Base-by-base conservation (phyloP, 441 rosid species). In the Aquilaria agallochum region DNA sequence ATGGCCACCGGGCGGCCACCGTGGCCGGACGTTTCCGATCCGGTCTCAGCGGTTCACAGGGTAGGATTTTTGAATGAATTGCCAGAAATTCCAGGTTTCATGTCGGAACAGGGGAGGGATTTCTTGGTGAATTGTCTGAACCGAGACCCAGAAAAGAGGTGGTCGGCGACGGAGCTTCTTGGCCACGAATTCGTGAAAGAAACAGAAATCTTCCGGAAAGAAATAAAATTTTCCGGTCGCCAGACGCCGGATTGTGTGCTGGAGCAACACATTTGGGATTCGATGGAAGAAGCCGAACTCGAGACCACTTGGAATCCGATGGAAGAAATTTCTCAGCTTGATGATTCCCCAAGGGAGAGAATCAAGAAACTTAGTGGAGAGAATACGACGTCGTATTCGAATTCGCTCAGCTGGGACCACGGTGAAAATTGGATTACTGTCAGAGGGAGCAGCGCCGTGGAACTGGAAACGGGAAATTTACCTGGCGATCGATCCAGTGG, bases 401-500 rank as follows among this genome's bases (percentile, higher is more conserved):
- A 51, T 57, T 55, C 65, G 62, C 58, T 66, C 40, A 70, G 27
- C 49, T 85, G 83, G 83, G 67, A 67, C 61, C 61, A 58, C 74
- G 88, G 80, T 66, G 85, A 61, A n/a, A 71, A 55, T 57, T 92
- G 96, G 96, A 48, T 78, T 36, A 78, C 83, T 1, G 89, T 89
- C 47, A 82, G 96, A 69, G 65, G 72, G 66, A 64, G 62, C 40
- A 55, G 36, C 54, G 15, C n/a, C 50, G 27, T 31, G 27, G 65
- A 56, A 56, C 53, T 15, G 30, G 70, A 51, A 60, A 36, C 42
- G 42, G 5, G 42, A 36, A 36, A 36, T 6, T 36, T 8, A 46
- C 14, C 11, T 55, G 63, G 10, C 2, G 53, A 55, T 20, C 58
- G 33, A 15, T n/a, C 49, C 52, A 14, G 57, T 11, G 27, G 27